These are phyloP conservation scores for Diaporthe sp. DNA, from an alignment of 2,329 filamentous ascomycete species.

Conservation along the genomic window DNA sequence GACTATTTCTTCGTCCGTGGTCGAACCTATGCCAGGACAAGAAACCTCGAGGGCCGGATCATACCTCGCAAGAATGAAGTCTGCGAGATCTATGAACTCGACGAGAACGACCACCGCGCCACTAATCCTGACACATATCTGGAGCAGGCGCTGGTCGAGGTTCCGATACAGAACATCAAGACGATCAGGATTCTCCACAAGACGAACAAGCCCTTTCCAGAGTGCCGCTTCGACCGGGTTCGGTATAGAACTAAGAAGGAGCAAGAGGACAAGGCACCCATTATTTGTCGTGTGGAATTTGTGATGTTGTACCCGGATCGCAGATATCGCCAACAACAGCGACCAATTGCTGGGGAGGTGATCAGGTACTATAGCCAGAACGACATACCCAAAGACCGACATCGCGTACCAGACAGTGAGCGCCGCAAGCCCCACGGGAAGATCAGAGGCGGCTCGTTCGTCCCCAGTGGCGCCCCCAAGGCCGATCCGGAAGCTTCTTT, in stretches of 20 bases:
- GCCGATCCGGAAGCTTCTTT: neutral
- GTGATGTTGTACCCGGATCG: conserved; percentile 51
- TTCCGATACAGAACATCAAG: conserved; percentile 56
- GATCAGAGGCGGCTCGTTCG: conserved; percentile 55
- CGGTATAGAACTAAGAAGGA: conserved; percentile 45
- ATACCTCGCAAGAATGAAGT: conserved; percentile 59
- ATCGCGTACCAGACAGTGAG: conserved; percentile 46
- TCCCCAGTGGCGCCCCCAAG: conserved; percentile 44
- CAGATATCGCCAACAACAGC: conserved; percentile 42
- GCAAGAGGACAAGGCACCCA: conserved; percentile 49
- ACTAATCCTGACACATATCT: conserved; percentile 42
- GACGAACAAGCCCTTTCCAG: conserved; percentile 69
- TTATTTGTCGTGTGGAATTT: conserved; percentile 68
- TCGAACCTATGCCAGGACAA: conserved; percentile 53
- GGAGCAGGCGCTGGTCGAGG: conserved; percentile 58
- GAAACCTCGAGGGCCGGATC: conserved; percentile 54
- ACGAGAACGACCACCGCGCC: conserved; percentile 52
- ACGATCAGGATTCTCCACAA: conserved; percentile 59
- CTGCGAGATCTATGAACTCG: conserved; percentile 58
- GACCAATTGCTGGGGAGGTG: conserved; percentile 53
- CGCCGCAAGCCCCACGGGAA: conserved; percentile 51
- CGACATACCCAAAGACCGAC: conserved; percentile 47
- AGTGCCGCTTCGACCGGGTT: conserved; percentile 47
- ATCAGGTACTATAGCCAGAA: conserved; percentile 48
- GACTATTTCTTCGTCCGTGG: conserved; percentile 58